Percentiles rank a stretch among this genome's conserved stretches.
Conservation (phyloP, 2,329 filamentous ascomycete species). For the Xylariaceae sp. region DNA sequence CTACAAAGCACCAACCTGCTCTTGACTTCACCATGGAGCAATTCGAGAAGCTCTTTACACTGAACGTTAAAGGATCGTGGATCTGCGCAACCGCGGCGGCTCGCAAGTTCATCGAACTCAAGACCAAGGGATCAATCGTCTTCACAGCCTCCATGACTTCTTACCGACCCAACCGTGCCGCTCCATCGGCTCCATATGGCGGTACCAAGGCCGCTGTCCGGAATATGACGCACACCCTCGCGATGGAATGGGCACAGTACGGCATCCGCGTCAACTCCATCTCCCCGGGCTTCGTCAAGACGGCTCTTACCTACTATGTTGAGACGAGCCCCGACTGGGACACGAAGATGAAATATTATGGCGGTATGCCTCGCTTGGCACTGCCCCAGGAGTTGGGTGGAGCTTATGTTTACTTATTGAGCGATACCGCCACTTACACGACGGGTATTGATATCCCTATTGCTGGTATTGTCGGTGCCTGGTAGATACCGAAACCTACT, state of each 20-base stretch:
- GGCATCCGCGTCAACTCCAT: slow-evolving; percentile 47
- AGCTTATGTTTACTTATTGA: slow-evolving; percentile 56
- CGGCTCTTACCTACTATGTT: slow-evolving; percentile 50
- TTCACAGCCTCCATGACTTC: slow-evolving; percentile 48
- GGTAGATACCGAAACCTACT: slow-evolving; percentile 8
- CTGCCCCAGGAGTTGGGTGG: slow-evolving; percentile 53
- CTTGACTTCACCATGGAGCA: slow-evolving; percentile 40
- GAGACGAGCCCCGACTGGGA: slow-evolving; percentile 54
- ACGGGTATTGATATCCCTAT: slow-evolving; percentile 50
- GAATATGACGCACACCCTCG: slow-evolving; percentile 40
- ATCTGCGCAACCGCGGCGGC: slow-evolving; percentile 46
- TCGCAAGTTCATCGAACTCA: slow-evolving; percentile 38
- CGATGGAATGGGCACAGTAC: slow-evolving; percentile 49
- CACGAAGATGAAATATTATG: slow-evolving; percentile 56
- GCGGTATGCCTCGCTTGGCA: slow-evolving; percentile 54
- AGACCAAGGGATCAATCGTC: slow-evolving; percentile 38
- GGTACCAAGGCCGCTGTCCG: slow-evolving; percentile 43
- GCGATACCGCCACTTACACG: slow-evolving; percentile 50
- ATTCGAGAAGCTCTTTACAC: slow-evolving; percentile 40
- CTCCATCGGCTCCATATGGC: slow-evolving; percentile 49
- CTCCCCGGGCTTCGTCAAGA: slow-evolving; percentile 43
- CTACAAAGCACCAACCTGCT: slow-evolving; percentile 46
- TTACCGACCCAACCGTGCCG: slow-evolving; percentile 48
- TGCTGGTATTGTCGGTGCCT: slow-evolving; percentile 33
- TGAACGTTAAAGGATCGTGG: slow-evolving; percentile 48